Conservation (phyloP, 2,329 filamentous ascomycete species). For the Claviceps cyperi region DNA sequence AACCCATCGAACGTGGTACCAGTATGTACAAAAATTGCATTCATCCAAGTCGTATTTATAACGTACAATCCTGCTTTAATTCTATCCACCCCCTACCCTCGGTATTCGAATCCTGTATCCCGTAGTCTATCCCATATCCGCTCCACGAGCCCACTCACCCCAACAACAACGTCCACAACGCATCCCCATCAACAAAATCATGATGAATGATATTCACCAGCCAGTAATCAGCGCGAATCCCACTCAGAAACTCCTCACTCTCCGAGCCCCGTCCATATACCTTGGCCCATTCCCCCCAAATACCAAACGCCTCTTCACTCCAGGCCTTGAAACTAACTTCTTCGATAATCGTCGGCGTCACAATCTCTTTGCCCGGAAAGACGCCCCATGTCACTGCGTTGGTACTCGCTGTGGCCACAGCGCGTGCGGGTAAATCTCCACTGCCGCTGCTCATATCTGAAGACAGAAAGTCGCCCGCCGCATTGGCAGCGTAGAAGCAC, state of each 20-base stretch:
- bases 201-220: constrained; percentile 85
- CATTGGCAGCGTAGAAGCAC: constrained; percentile 79
- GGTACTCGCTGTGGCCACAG: constrained; percentile 39
- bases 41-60: too few species aligned
- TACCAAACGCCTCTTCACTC: constrained; percentile 90
- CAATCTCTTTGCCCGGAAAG: constrained; percentile 89
- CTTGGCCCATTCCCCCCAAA: constrained; percentile 86
- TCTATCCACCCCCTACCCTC: too few species aligned
- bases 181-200: constrained; percentile 55
- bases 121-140: too few species aligned
- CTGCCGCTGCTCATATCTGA: constrained; percentile 36
- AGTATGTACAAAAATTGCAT: too few species aligned
- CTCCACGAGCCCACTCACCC: constrained; percentile 10
- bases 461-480: constrained; percentile 61
- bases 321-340: constrained; percentile 87
- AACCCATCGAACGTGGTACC: too few species aligned
- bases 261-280: constrained; percentile 66
- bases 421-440: constrained; percentile 15
- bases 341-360: constrained; percentile 93
- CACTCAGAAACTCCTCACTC: constrained; percentile 56
- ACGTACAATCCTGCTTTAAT: too few species aligned
- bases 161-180: constrained; percentile 55
- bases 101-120: too few species aligned
- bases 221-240: constrained; percentile 58
- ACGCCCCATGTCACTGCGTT: constrained; percentile 97